Evolutionary conservation across 75 land plant genomes (phyloP), one percentile per base, ranked within the genome.

Genomic region (Pseudotsuga menziesii): DNA sequence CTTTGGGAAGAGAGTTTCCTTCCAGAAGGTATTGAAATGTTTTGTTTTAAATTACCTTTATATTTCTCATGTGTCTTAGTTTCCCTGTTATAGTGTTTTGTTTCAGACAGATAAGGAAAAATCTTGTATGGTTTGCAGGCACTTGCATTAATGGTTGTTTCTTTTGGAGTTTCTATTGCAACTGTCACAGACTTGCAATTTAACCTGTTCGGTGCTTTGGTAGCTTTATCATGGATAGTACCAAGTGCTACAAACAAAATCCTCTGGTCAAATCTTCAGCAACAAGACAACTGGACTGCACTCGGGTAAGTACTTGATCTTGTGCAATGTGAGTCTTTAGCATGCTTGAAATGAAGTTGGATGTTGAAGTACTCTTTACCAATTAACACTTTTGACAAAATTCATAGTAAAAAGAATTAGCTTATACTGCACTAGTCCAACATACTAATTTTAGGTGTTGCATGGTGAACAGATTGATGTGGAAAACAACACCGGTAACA

Each of bases 401-500:
- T 64, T 36, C 72, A 41, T 9, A 41, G 3, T 11, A 25, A 69
- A 39, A 41, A 69, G 11, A 69, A 41, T 69, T 69, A 11, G 13
- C 26, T 7, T 27, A 9, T 3, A 13, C 8, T 23, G 14, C 20
- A 11, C 13, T 14, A 67, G 9, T 62, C 26, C 27, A 72, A 61
- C 23, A 29, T n/a, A 69, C n/a, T 69, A 32, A 57, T 76, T 15
- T 16, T 71, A n/a, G 19, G 20, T 63, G 56, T 25, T 44, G 62
- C n/a, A 81, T 20, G 39, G 41, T 71, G 78, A 41, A 52, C 88
- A 94, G 98, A 82, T 77, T 94, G 66, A 94, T 94, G 98, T 94
- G 98, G 98, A 92, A 87, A 76, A 94, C 98, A 15, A 94, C 95
- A 17, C 98, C 98, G 27, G 80, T 94, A 56, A 94, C 98, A 41